Percentiles rank a stretch among this genome's conserved stretches.
These are phyloP conservation scores for Schwanniomyces pseudopolymorphus DNA, from an alignment of 805 yeast genomes.

Conservation along the genomic window DNA sequence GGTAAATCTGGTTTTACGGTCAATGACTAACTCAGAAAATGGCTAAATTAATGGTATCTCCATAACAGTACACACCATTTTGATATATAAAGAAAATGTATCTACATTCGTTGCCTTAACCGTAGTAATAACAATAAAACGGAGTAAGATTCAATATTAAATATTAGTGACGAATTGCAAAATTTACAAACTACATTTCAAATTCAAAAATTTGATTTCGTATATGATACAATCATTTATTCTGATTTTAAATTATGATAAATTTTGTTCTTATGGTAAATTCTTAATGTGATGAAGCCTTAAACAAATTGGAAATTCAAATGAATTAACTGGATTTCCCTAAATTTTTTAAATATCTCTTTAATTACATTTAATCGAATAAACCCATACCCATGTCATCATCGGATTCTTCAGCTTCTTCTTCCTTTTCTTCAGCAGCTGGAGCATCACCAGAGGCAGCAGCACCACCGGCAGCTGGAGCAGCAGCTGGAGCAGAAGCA, in stretches of 20 bases:
- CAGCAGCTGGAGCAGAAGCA: slow-evolving; percentile 44
- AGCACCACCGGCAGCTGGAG: slow-evolving; percentile 31
- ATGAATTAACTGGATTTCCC: neutral
- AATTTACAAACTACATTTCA: neutral
- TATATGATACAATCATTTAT: neutral
- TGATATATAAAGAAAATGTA: too few species aligned
- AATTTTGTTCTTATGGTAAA: neutral
- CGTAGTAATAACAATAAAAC: too few species aligned
- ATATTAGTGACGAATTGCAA: neutral
- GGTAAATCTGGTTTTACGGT: too few species aligned
- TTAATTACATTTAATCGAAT: slow-evolving; percentile 73
- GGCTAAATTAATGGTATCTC: too few species aligned
- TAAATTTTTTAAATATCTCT: neutral
- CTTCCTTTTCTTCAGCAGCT: slow-evolving; percentile 68
- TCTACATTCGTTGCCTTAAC: too few species aligned
- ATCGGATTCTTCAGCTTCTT: slow-evolving; percentile 64
- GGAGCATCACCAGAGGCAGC: slow-evolving; percentile 57
- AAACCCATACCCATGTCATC: slow-evolving; percentile 92
- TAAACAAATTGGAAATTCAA: neutral
- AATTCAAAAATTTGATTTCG: neutral
- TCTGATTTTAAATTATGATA: neutral
- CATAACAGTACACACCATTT: too few species aligned
- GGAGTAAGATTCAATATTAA: neutral
- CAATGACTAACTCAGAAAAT: too few species aligned
- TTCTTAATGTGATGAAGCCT: neutral